These are phyloP conservation scores for Clonostachys chloroleuca DNA, from an alignment of 2,329 filamentous ascomycete species.

Conservation along the genomic window DNA sequence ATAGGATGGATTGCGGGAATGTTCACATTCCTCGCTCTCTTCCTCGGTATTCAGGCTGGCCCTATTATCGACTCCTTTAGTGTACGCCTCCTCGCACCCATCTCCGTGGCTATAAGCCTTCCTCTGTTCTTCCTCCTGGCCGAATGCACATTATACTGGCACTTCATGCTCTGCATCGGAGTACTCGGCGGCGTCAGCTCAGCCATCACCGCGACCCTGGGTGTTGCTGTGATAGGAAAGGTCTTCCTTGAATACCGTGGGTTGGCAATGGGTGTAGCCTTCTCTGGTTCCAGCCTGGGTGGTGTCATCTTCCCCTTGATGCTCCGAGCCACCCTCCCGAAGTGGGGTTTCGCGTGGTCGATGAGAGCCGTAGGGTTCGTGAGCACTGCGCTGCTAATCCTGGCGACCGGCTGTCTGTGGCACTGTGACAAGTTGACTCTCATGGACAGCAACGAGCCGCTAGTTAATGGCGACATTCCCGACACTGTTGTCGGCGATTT, in stretches of 20 bases:
- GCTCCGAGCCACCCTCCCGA: constrained; percentile 17
- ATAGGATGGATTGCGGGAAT: constrained; percentile 45
- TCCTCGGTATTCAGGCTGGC: constrained; percentile 40
- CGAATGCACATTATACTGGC: constrained; percentile 40
- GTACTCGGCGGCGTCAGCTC: constrained; percentile 33
- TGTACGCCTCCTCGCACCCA: constrained; percentile 28
- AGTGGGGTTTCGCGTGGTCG: constrained; percentile 25
- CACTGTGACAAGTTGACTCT: constrained; percentile 16
- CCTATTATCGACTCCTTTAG: constrained; percentile 43
- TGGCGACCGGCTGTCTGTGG: constrained; percentile 24
- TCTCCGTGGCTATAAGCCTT: constrained; percentile 27
- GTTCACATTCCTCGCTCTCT: constrained; percentile 35
- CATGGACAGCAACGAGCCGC: not conserved
- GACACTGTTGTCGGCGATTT: too few relatives aligned
- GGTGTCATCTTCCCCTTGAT: constrained; percentile 25
- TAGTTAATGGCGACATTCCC: not conserved
- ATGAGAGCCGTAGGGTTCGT: constrained; percentile 22
- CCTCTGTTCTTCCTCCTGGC: constrained; percentile 38
- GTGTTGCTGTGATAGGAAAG: constrained; percentile 21
- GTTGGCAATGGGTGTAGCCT: not conserved
- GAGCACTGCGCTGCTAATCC: constrained; percentile 14
- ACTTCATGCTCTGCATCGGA: constrained; percentile 39
- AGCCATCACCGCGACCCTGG: constrained; percentile 27
- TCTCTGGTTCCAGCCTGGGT: constrained; percentile 9
- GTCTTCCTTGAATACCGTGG: not conserved